Conservation (phyloP, 2,329 filamentous ascomycete genomes). For the Macrophomina phaseolina region DNA sequence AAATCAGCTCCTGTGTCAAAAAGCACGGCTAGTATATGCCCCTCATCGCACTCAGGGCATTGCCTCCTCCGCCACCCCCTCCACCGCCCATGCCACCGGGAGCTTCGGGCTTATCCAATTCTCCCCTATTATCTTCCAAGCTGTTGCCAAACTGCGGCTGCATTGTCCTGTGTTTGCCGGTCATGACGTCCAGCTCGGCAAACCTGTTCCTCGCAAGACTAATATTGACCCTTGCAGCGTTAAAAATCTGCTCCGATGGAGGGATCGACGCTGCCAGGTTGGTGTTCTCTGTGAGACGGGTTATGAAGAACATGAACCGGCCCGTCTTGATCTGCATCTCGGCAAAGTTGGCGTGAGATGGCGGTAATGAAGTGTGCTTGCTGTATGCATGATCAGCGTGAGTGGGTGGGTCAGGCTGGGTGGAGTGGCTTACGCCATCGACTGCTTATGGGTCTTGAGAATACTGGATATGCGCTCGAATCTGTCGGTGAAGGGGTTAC, state of each 20-base stretch:
- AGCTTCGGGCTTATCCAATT: constrained; percentile 9
- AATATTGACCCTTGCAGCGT: constrained; percentile 88
- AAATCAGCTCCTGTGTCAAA: constrained; percentile 3
- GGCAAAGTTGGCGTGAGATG: constrained; percentile 79
- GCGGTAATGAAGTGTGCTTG: constrained; percentile 79
- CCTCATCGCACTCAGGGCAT: constrained; percentile 3
- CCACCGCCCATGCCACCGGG: background rate
- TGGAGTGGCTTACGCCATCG: constrained; percentile 53
- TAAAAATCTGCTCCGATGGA: constrained; percentile 89
- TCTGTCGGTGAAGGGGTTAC: constrained; percentile 89
- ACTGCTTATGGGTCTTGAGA: constrained; percentile 97
- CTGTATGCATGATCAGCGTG: constrained; percentile 52
- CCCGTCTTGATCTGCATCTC: constrained; percentile 81
- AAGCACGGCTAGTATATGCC: constrained; percentile 3
- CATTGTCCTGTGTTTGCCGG: constrained; percentile 25
- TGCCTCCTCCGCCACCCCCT: constrained; percentile 5
- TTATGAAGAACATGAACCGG: constrained; percentile 90
- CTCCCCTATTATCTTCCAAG: constrained; percentile 17
- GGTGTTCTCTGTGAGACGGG: constrained; percentile 95
- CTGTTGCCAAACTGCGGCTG: constrained; percentile 25
- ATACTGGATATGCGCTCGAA: constrained; percentile 97
- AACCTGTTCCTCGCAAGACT: constrained; percentile 86
- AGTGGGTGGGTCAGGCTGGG: constrained; percentile 31
- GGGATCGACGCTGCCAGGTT: constrained; percentile 93
- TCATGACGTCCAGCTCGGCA: constrained; percentile 60